Evolutionary conservation across 1,284 basidiomycete genomes (phyloP).

Genomic region (Ustilago bromivora): DNA sequence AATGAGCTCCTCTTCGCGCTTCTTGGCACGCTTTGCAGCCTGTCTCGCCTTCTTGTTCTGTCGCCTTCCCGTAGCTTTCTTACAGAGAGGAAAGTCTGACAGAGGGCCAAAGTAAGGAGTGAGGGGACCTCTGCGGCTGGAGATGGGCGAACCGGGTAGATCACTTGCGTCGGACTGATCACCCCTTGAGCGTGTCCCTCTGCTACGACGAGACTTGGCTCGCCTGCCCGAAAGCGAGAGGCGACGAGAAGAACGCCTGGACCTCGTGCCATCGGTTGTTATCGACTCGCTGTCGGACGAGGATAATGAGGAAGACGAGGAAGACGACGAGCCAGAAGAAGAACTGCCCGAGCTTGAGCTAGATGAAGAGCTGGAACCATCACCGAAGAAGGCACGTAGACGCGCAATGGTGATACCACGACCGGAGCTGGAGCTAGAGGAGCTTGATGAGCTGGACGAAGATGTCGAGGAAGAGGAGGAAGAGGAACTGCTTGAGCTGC

Average conservation of each 20-base stretch:
- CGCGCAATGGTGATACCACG: constrained; percentile 60
- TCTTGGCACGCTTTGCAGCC: constrained; percentile 47
- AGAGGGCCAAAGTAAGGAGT: constrained; percentile 53
- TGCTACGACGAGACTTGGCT: constrained; percentile 31
- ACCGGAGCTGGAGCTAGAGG: constrained; percentile 49
- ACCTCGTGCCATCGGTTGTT: constrained; percentile 33
- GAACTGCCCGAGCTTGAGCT: constrained; percentile 43
- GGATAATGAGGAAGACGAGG: constrained; percentile 20
- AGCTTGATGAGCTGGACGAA: constrained; percentile 30
- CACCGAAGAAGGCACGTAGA: constrained; percentile 67
- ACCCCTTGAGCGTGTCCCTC: constrained; percentile 26
- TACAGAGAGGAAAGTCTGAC: constrained; percentile 44
- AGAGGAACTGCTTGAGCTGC: constrained; percentile 44
- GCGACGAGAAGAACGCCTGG: constrained; percentile 42
- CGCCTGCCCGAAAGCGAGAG: constrained; percentile 31
- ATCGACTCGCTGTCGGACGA: constrained; percentile 32
- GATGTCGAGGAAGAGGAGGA: constrained; percentile 39
- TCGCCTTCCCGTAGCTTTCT: constrained; percentile 32
- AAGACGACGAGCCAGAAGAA: constrained; percentile 36
- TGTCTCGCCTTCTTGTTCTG: constrained; percentile 42
- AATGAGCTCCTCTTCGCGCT: constrained; percentile 49
- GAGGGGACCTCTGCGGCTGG: constrained; percentile 34
- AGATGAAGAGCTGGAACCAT: constrained; percentile 52
- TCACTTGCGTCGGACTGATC: constrained; percentile 47
- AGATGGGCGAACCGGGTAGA: constrained; percentile 36